Evolutionary conservation across 305 asterid species (phyloP).

Genomic region (Lippia alba): DNA sequence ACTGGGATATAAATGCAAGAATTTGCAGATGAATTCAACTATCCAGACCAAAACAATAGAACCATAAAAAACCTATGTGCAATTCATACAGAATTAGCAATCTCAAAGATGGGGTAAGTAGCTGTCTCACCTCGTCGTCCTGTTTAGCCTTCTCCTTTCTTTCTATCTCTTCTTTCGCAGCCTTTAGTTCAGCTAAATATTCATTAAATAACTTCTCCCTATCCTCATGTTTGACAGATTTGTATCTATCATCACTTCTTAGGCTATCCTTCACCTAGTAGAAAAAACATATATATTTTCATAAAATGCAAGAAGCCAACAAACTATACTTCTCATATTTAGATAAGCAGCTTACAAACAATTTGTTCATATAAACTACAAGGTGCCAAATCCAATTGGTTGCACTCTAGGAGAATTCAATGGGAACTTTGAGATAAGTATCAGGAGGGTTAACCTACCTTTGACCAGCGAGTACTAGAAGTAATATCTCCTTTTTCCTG

Average conservation of each 20-base stretch:
- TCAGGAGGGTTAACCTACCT: slow-evolving; percentile 48
- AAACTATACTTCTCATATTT: slow-evolving; percentile 17
- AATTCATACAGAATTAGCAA: slow-evolving; percentile 26
- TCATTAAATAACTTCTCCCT: slow-evolving; percentile 80
- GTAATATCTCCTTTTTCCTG: slow-evolving; percentile 71
- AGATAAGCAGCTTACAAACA: not conserved
- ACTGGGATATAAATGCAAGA: not conserved
- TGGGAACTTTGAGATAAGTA: not conserved
- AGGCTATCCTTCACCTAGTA: slow-evolving; percentile 86
- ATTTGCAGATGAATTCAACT: not conserved
- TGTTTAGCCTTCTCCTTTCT: slow-evolving; percentile 66
- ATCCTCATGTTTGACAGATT: slow-evolving; percentile 83
- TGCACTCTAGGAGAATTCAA: not conserved
- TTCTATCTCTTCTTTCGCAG: slow-evolving; percentile 67
- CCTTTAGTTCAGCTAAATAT: slow-evolving; percentile 74
- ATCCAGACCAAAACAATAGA: not conserved
- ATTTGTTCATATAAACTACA: not conserved
- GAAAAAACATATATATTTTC: slow-evolving; percentile 29
- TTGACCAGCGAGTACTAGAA: slow-evolving; percentile 87
- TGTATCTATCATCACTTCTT: slow-evolving; percentile 86
- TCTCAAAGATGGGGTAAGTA: slow-evolving; percentile 18
- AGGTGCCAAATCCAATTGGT: not conserved
- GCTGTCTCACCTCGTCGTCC: slow-evolving; percentile 75
- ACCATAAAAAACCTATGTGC: slow-evolving; percentile 7
- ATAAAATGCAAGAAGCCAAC: slow-evolving; percentile 8